phyloP scores from a whole-genome alignment of 371 early-diverging fungal genomes.

The Mortierella sp. region DNA sequence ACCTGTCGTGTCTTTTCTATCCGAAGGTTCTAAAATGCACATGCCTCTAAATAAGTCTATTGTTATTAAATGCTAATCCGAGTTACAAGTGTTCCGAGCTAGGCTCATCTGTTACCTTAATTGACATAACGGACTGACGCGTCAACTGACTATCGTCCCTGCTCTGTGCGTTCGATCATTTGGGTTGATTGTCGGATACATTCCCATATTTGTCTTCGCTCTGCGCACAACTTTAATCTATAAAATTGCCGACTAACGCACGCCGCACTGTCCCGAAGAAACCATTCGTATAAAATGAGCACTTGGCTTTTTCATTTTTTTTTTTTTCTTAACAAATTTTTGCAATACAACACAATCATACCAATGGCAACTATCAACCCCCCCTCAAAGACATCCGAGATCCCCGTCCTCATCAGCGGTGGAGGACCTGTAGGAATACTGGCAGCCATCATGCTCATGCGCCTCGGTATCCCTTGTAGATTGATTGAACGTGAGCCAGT shows the following conservation, averaged over 20 bases:
- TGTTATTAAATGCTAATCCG: too few species aligned
- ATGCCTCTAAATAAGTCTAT: too few species aligned
- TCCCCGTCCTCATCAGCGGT: conserved; percentile 56
- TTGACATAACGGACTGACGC: too few species aligned
- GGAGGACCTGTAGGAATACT: conserved; percentile 56
- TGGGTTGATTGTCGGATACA: conserved; percentile 8
- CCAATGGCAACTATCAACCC: background rate
- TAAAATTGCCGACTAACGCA: too few species aligned
- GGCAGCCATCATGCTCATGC: conserved; percentile 46
- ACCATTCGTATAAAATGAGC: too few species aligned
- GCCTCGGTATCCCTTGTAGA: conserved; percentile 41
- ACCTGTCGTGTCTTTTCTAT: too few species aligned
- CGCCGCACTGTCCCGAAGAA: background rate
- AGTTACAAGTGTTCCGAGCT: too few species aligned
- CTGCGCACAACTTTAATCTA: background rate
- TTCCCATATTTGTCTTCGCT: background rate
- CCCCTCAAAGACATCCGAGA: conserved; percentile 14
- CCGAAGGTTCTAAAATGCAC: too few species aligned
- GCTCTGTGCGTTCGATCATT: background rate
- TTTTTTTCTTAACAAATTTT: background rate
- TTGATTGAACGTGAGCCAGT: conserved; percentile 40
- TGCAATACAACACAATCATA: background rate
- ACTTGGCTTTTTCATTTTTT: background rate
- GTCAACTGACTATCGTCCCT: background rate
- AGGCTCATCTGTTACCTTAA: too few species aligned